Conservation (phyloP, 805 yeast species). For the Candida ovalis region DNA sequence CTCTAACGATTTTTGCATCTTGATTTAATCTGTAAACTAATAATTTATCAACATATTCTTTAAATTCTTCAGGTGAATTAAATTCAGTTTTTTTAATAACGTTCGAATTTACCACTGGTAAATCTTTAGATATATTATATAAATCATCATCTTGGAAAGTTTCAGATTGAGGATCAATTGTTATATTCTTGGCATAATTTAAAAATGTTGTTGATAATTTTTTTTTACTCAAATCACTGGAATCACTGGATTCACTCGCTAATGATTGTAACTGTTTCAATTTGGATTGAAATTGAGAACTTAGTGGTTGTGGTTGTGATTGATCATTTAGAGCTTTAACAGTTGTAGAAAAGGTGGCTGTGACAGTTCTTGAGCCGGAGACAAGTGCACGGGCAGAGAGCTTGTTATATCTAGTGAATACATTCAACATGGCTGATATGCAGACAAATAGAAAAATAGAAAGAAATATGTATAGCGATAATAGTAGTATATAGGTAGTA, state of each 20-base stretch:
- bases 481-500: too few relatives aligned
- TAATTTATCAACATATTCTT: not conserved
- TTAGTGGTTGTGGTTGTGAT: not conserved
- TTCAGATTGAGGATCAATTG: not conserved
- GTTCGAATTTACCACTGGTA: not conserved
- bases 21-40: not conserved
- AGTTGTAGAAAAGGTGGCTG: too few relatives aligned
- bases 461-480: too few relatives aligned
- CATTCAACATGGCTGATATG: too few relatives aligned
- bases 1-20: not conserved
- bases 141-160: not conserved
- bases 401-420: too few relatives aligned
- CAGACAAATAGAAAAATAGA: too few relatives aligned
- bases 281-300: too few relatives aligned
- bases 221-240: too few relatives aligned
- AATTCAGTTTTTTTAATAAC: not conserved
- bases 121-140: not conserved
- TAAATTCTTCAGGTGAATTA: not conserved
- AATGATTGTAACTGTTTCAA: too few relatives aligned
- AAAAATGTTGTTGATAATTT: not conserved
- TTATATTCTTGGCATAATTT: not conserved
- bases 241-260: too few relatives aligned
- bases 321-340: not conserved
- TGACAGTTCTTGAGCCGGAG: not conserved
- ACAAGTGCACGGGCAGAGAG: too few relatives aligned